phyloP scores from a whole-genome alignment of 2,329 filamentous ascomycete species.

The Dothideomycetes sp. region DNA sequence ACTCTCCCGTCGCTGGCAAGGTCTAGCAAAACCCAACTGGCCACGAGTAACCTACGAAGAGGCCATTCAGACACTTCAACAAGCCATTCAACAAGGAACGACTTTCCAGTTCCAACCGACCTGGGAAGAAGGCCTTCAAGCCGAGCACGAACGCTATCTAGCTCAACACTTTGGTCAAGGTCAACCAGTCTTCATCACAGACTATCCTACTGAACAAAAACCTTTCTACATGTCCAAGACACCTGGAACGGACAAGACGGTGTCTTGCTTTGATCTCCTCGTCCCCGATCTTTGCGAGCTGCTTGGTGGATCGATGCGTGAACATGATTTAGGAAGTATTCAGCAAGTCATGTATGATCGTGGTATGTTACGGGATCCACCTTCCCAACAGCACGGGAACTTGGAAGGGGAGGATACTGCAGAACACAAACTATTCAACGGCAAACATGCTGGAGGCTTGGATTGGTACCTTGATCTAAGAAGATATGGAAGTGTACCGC shows the following conservation, averaged over 20 bases:
- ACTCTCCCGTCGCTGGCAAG: slow-evolving; percentile 63
- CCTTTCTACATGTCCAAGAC: slow-evolving; percentile 79
- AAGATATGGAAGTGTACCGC: slow-evolving; percentile 82
- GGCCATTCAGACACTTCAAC: slow-evolving; percentile 60
- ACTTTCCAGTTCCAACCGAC: slow-evolving; percentile 59
- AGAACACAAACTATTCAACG: slow-evolving; percentile 11
- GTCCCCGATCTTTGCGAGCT: slow-evolving; percentile 81
- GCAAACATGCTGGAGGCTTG: slow-evolving; percentile 32
- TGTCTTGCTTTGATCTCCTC: slow-evolving; percentile 84
- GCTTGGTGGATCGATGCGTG: slow-evolving; percentile 80
- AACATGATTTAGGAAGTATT: slow-evolving; percentile 63
- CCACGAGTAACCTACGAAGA: slow-evolving; percentile 74
- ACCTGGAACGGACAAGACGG: slow-evolving; percentile 42
- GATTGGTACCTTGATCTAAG: slow-evolving; percentile 85
- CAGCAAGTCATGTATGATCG: slow-evolving; percentile 61
- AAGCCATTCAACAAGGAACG: slow-evolving; percentile 32
- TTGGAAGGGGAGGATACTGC: slow-evolving; percentile 13
- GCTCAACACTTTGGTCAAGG: slow-evolving; percentile 57
- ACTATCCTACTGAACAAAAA: slow-evolving; percentile 84
- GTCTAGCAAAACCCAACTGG: slow-evolving; percentile 64
- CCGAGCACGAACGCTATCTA: slow-evolving; percentile 87
- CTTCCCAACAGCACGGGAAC: neutral
- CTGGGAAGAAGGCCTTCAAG: slow-evolving; percentile 69
- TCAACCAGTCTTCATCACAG: slow-evolving; percentile 76
- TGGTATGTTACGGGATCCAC: slow-evolving; percentile 40